phyloP scores from a whole-genome alignment of 2,329 filamentous ascomycete species.

The Hysterium pulicare region DNA sequence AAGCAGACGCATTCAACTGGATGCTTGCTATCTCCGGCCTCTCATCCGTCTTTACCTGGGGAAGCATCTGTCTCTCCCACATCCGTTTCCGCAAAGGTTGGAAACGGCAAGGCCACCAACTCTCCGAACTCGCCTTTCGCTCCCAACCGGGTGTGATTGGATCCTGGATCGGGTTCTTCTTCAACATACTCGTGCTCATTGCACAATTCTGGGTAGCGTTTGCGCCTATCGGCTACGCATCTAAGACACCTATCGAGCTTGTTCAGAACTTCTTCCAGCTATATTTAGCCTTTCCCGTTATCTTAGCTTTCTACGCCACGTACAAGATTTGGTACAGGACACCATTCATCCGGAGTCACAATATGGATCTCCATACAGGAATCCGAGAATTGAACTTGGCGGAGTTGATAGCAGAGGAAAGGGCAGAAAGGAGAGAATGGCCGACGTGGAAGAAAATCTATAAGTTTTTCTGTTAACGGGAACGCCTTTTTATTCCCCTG shows the following conservation, averaged over 20 bases:
- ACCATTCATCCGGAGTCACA: slow-evolving; percentile 59
- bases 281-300: slow-evolving; percentile 68
- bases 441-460: slow-evolving; percentile 49
- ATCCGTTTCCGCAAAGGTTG: slow-evolving; percentile 64
- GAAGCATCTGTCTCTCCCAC: slow-evolving; percentile 62
- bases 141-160: slow-evolving; percentile 76
- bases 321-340: slow-evolving; percentile 78
- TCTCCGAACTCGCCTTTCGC: slow-evolving; percentile 75
- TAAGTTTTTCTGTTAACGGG: slow-evolving; percentile 46
- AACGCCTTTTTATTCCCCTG: slow-evolving; percentile 5
- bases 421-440: slow-evolving; percentile 62
- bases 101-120: slow-evolving; percentile 58
- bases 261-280: slow-evolving; percentile 69
- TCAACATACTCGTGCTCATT: slow-evolving; percentile 73
- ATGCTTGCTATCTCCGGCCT: slow-evolving; percentile 69
- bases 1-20: slow-evolving; percentile 57
- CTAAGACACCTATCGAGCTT: slow-evolving; percentile 45
- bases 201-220: slow-evolving; percentile 88
- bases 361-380: slow-evolving; percentile 87
- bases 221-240: slow-evolving; percentile 63
- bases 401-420: slow-evolving; percentile 74
- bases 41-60: slow-evolving; percentile 73
- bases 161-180: slow-evolving; percentile 72
- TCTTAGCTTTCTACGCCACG: slow-evolving; percentile 62
- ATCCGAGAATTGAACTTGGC: slow-evolving; percentile 80